Conservation (phyloP, 805 yeast species). For the Candida orba region DNA sequence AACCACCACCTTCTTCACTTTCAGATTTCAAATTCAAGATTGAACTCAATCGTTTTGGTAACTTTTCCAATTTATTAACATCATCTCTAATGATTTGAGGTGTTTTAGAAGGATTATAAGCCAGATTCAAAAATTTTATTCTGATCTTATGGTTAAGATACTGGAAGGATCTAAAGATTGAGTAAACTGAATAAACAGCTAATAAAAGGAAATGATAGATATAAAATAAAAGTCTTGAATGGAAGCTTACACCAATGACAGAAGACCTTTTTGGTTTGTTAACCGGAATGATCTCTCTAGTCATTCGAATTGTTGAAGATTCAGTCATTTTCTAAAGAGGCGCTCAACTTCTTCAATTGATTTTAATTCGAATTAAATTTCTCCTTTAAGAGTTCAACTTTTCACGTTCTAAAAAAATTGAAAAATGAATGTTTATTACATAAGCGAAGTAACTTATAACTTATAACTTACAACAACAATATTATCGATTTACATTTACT, state of each 20-base stretch:
- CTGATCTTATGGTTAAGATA: slow-evolving; percentile 44
- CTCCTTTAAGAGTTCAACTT: too few relatives aligned
- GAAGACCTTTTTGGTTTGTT: background rate
- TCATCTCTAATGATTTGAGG: slow-evolving; percentile 86
- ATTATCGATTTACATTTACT: too few relatives aligned
- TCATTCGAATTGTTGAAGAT: slow-evolving; percentile 3
- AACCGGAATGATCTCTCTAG: slow-evolving; percentile 4
- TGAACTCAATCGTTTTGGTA: slow-evolving; percentile 72
- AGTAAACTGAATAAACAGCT: slow-evolving; percentile 45
- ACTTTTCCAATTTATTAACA: slow-evolving; percentile 60
- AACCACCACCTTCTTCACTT: slow-evolving; percentile 84
- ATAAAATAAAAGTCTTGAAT: slow-evolving; percentile 12
- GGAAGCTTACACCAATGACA: background rate
- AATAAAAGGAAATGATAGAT: slow-evolving; percentile 30
- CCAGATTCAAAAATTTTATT: slow-evolving; percentile 51
- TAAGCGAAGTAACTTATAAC: too few relatives aligned
- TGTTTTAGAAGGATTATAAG: slow-evolving; percentile 64
- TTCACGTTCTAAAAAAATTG: too few relatives aligned
- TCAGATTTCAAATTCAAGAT: slow-evolving; percentile 68
- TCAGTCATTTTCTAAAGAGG: background rate
- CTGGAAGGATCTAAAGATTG: slow-evolving; percentile 46
- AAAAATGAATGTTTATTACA: too few relatives aligned
- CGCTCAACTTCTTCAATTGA: background rate
- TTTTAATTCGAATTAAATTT: background rate
- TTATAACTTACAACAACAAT: too few relatives aligned